phyloP scores from a whole-genome alignment of 345 rosid genomes.

The Eucalyptus grandis region DNA sequence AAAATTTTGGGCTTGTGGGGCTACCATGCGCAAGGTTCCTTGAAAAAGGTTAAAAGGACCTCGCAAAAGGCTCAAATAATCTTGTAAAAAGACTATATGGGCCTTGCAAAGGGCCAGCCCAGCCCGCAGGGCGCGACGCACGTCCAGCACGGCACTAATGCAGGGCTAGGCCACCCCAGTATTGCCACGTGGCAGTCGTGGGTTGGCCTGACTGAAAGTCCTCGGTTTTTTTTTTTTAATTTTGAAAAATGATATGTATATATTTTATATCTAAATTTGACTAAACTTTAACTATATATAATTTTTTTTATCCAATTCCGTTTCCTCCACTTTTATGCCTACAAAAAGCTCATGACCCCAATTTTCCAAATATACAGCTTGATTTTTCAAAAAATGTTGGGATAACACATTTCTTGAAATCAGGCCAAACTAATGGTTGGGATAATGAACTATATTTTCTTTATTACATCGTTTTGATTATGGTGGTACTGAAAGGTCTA shows the following conservation, averaged over 20 bases:
- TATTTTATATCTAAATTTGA: not conserved
- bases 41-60: not conserved
- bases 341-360: not conserved
- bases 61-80: too few relatives aligned
- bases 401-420: not conserved
- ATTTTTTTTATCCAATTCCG: not conserved
- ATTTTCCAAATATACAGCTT: fast-evolving
- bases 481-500: not conserved
- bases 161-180: not conserved
- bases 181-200: not conserved
- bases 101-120: not conserved
- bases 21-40: not conserved
- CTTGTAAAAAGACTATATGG: not conserved
- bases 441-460: not conserved
- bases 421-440: not conserved
- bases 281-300: not conserved
- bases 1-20: not conserved
- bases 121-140: not conserved
- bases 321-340: not conserved
- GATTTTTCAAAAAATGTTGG: not conserved
- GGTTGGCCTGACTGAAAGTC: not conserved
- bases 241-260: not conserved
- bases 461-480: not conserved
- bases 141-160: not conserved
- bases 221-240: not conserved